Percentiles rank a stretch among this genome's conserved stretches.
Evolutionary conservation across 306 rosid genomes (phyloP).

Genomic region (Trifolium subterraneum): DNA sequence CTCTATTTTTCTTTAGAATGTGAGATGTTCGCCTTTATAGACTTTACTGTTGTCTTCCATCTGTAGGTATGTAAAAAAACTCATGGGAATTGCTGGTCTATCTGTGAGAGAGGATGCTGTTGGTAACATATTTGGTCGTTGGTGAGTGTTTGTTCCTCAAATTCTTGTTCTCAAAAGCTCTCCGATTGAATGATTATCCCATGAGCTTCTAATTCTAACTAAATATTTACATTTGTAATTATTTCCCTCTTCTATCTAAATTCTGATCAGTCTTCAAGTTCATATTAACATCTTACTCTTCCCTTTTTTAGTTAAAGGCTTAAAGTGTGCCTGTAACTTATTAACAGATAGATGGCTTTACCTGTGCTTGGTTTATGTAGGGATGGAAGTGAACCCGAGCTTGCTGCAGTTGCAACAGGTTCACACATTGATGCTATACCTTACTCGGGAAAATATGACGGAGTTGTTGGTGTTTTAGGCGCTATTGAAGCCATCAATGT

Average conservation of each 20-base stretch:
- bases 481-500: constrained; percentile 93
- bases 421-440: constrained; percentile 98
- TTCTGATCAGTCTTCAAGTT: constrained; percentile 25
- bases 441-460: constrained; percentile 95
- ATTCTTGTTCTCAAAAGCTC: background rate
- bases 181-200: background rate
- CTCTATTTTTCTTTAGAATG: constrained; percentile 18
- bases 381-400: constrained; percentile 76
- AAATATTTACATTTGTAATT: background rate
- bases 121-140: constrained; percentile 92
- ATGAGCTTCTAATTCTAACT: constrained; percentile 24
- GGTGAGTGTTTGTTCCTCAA: constrained; percentile 60
- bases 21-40: constrained; percentile 20
- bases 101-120: constrained; percentile 94
- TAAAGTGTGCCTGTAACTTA: background rate
- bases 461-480: constrained; percentile 97
- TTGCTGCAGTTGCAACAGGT: constrained; percentile 90
- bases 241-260: background rate
- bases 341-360: constrained; percentile 22
- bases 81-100: constrained; percentile 85
- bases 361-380: constrained; percentile 50
- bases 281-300: constrained; percentile 26
- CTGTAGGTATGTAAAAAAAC: constrained; percentile 75
- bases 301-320: background rate
- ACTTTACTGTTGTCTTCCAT: constrained; percentile 39